Percentiles rank a stretch among this genome's conserved stretches.
Conservation (phyloP, 108 stramenopile species). For the Skeletonema grethae region DNA sequence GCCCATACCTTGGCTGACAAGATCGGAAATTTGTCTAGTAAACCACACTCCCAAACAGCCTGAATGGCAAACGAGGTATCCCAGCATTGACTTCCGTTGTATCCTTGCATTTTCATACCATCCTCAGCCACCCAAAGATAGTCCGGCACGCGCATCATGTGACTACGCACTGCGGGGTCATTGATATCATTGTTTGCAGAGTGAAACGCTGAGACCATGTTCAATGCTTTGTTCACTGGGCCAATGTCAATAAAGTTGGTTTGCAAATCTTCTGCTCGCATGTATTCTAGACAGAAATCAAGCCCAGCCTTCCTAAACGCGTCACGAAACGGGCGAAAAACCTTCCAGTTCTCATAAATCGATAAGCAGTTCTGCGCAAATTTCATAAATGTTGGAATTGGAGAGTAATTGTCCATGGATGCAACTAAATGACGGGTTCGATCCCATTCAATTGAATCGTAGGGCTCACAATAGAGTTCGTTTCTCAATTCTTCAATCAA, state of each 20-base stretch:
- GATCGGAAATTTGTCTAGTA: slow-evolving; percentile 81
- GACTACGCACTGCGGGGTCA: slow-evolving; percentile 65
- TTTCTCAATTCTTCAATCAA: slow-evolving; percentile 69
- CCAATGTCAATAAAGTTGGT: slow-evolving; percentile 97
- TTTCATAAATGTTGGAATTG: slow-evolving; percentile 86
- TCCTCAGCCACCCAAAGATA: slow-evolving; percentile 99
- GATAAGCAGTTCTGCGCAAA: slow-evolving; percentile 81
- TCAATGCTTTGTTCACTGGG: slow-evolving; percentile 97
- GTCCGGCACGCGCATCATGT: slow-evolving; percentile 91
- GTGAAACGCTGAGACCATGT: slow-evolving; percentile 88
- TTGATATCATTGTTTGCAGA: slow-evolving; percentile 59
- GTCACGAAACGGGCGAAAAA: slow-evolving; percentile 74
- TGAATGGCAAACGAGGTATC: slow-evolving; percentile 97
- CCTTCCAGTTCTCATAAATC: slow-evolving; percentile 77
- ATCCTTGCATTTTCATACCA: slow-evolving; percentile 99
- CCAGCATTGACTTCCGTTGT: slow-evolving; percentile 98
- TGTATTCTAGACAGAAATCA: slow-evolving; percentile 83
- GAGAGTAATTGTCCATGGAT: slow-evolving; percentile 94
- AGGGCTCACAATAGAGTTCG: slow-evolving; percentile 78
- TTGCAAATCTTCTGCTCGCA: slow-evolving; percentile 95
- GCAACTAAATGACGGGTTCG: slow-evolving; percentile 85
- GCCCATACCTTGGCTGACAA: slow-evolving; percentile 68
- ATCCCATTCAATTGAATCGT: slow-evolving; percentile 84
- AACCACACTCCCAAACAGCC: slow-evolving; percentile 83
- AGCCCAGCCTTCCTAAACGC: slow-evolving; percentile 69